phyloP scores from a whole-genome alignment of 257 asterid species.

The Fraxinus excelsior region DNA sequence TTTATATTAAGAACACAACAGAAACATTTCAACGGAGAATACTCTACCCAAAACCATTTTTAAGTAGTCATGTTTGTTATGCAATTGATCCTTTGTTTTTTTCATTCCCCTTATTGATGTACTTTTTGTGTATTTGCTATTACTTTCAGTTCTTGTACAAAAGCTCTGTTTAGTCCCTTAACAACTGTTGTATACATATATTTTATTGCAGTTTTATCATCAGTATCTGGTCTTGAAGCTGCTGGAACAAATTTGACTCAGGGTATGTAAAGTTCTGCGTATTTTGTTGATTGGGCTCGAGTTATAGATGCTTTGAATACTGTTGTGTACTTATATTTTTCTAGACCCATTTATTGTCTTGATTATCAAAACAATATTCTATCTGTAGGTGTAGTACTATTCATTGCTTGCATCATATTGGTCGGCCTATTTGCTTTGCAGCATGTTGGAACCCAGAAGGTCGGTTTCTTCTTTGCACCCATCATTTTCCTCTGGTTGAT shows the following conservation, averaged over 20 bases:
- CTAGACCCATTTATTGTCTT: conserved; percentile 7
- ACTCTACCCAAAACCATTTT: too few species aligned
- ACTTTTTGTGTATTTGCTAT: background rate
- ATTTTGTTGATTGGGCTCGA: conserved; percentile 1
- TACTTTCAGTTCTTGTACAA: background rate
- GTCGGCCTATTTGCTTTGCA: conserved; percentile 94
- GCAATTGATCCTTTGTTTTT: too few species aligned
- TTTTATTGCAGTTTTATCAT: conserved; percentile 45
- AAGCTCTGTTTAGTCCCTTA: background rate
- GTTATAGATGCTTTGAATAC: background rate
- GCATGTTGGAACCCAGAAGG: conserved; percentile 90
- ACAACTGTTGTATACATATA: background rate
- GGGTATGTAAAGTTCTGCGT: conserved; percentile 25
- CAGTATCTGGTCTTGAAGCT: conserved; percentile 45
- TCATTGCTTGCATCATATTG: conserved; percentile 69
- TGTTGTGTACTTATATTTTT: background rate
- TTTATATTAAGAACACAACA: too few species aligned
- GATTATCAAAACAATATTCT: conserved; percentile 20
- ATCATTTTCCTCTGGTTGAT: conserved; percentile 81
- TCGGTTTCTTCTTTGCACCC: conserved; percentile 90
- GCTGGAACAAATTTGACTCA: conserved; percentile 31
- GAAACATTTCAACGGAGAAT: too few species aligned
- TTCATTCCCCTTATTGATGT: too few species aligned
- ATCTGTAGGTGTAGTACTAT: conserved; percentile 56
- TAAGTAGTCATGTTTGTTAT: too few species aligned